Percentiles rank a stretch among this genome's conserved stretches.
These are phyloP conservation scores for Didymosphaeria variabile DNA, from an alignment of 2,329 filamentous ascomycete genomes.

Conservation along the genomic window DNA sequence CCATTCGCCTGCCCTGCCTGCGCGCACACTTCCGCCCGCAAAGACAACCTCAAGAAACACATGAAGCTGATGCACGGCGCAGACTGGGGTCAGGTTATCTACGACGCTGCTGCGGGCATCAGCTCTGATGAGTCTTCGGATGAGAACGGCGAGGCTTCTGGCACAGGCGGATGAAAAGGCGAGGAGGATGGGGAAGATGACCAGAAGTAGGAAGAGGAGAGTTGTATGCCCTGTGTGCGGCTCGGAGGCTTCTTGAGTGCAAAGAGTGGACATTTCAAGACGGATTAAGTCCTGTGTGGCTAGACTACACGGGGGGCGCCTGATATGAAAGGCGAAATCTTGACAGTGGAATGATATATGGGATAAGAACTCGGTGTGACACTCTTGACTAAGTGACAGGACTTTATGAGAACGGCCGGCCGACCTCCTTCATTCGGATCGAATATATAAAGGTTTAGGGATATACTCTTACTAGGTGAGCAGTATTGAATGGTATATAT, in stretches of 20 bases:
- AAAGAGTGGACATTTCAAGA: too few relatives aligned
- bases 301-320: too few relatives aligned
- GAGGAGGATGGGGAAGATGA: not conserved
- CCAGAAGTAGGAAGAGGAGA: not conserved
- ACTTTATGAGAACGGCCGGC: too few relatives aligned
- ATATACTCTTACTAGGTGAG: too few relatives aligned
- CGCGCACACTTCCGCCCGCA: not conserved
- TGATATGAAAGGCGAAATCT: too few relatives aligned
- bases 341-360: too few relatives aligned
- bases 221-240: not conserved
- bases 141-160: not conserved
- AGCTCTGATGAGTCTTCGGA: not conserved
- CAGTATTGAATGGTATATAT: not conserved
- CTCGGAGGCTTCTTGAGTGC: not conserved
- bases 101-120: not conserved
- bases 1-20: not conserved
- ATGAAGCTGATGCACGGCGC: not conserved
- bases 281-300: not conserved
- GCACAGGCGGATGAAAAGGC: not conserved
- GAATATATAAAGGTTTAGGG: too few relatives aligned
- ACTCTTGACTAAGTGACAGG: too few relatives aligned
- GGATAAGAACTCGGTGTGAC: too few relatives aligned
- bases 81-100: not conserved
- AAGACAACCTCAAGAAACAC: not conserved
- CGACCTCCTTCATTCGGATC: too few relatives aligned